A percentile compares a stretch with the other conserved stretches of the same genome.
phyloP scores from a whole-genome alignment of 257 asterid genomes.

The Eucommia ulmoides region DNA sequence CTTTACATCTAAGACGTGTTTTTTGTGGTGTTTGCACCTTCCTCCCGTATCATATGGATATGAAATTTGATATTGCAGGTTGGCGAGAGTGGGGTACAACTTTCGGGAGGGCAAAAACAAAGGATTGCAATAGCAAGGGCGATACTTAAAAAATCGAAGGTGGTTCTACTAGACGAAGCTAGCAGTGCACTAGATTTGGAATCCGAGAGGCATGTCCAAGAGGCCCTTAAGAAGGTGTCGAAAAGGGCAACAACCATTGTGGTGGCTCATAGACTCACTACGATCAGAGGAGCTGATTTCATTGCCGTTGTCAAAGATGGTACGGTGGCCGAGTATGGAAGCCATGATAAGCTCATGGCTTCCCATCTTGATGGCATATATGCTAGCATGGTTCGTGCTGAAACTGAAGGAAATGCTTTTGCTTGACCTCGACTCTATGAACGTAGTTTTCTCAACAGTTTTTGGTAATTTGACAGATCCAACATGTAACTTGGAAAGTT shows the following conservation, averaged over 20 bases:
- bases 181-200: slow-evolving; percentile 82
- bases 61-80: too few relatives aligned
- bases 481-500: too few relatives aligned
- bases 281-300: slow-evolving; percentile 50
- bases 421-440: slow-evolving; percentile 36
- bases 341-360: slow-evolving; percentile 43
- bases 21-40: too few relatives aligned
- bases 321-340: slow-evolving; percentile 56
- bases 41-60: too few relatives aligned
- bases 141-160: slow-evolving; percentile 48
- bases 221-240: slow-evolving; percentile 52
- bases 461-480: too few relatives aligned
- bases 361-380: slow-evolving; percentile 47
- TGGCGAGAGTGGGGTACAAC: slow-evolving; percentile 66
- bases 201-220: slow-evolving; percentile 66
- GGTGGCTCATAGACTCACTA: slow-evolving; percentile 80
- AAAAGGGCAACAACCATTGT: slow-evolving; percentile 55
- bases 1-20: too few relatives aligned
- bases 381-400: slow-evolving; percentile 56
- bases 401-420: slow-evolving; percentile 67
- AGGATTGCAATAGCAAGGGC: slow-evolving; percentile 86
- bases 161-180: slow-evolving; percentile 69
- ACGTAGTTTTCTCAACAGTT: too few relatives aligned
- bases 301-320: slow-evolving; percentile 64
- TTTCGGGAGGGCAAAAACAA: slow-evolving; percentile 90